Evolutionary conservation across 768 basidiomycete species (phyloP).

Genomic region (Phanerodontia chrysosporium): DNA sequence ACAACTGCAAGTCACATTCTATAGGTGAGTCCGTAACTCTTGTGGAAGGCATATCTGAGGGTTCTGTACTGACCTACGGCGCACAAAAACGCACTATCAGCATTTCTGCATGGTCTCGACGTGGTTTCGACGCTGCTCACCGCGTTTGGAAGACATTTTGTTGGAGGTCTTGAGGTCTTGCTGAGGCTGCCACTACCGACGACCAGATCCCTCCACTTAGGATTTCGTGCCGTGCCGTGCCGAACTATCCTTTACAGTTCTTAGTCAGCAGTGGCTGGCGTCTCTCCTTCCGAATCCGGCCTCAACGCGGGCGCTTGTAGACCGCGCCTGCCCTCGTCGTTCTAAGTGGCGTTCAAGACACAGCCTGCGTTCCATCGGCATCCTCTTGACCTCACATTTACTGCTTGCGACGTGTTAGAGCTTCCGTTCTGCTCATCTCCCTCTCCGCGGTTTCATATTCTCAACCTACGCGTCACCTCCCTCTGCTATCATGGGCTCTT

Average conservation of each 20-base stretch:
- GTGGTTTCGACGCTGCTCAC: conserved; percentile 19
- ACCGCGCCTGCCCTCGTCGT: too few relatives aligned
- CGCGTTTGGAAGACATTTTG: conserved; percentile 35
- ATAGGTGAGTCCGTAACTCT: conserved; percentile 3
- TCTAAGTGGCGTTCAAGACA: too few relatives aligned
- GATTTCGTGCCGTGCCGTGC: conserved; percentile 24
- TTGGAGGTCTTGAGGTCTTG: conserved; percentile 25
- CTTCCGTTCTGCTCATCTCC: too few relatives aligned
- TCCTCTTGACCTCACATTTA: too few relatives aligned
- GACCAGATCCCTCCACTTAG: conserved; percentile 14
- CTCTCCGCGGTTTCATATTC: too few relatives aligned
- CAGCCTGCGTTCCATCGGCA: too few relatives aligned
- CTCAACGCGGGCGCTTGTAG: background rate
- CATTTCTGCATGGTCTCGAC: conserved; percentile 4
- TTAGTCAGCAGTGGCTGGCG: conserved; percentile 13
- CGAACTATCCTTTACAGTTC: conserved; percentile 28
- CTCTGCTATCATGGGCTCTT: too few relatives aligned
- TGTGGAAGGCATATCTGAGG: background rate
- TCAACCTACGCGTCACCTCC: too few relatives aligned
- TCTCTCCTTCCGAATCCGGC: background rate
- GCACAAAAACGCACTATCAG: conserved; percentile 8
- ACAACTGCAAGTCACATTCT: conserved; percentile 31
- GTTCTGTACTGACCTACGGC: conserved; percentile 16
- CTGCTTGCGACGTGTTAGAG: too few relatives aligned
- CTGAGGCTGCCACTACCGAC: conserved; percentile 11